phyloP scores from a whole-genome alignment of 208 protist species.

The Angomonas deanei region DNA sequence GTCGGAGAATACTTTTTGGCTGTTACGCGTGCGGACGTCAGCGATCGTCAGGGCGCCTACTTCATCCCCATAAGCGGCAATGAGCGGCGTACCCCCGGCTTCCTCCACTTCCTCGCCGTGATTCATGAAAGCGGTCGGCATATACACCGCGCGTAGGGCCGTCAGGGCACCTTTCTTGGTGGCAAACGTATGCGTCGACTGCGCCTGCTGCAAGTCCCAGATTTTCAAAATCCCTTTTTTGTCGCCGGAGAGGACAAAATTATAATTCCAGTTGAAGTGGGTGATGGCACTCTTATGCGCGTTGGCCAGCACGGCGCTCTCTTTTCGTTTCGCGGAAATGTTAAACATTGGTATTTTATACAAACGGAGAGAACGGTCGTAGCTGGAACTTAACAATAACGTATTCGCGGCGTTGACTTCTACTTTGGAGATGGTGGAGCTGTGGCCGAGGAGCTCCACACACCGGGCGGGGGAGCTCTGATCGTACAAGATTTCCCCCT shows the following conservation, averaged over 20 bases:
- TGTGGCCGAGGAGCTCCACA: conserved; percentile 76
- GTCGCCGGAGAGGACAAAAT: conserved; percentile 70
- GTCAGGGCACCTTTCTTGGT: conserved; percentile 70
- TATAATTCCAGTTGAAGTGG: conserved; percentile 65
- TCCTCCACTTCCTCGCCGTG: conserved; percentile 18
- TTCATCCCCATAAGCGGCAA: conserved; percentile 69
- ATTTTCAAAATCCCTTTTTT: conserved; percentile 62
- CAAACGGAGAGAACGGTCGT: conserved; percentile 76
- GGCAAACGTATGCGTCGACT: conserved; percentile 33
- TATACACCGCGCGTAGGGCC: conserved; percentile 33
- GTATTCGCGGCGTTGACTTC: conserved; percentile 33
- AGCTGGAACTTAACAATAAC: conserved; percentile 64
- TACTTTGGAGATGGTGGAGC: conserved; percentile 72
- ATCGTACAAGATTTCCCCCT: background rate
- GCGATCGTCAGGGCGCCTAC: conserved; percentile 61
- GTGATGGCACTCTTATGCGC: conserved; percentile 68
- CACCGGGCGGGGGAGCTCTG: conserved; percentile 41
- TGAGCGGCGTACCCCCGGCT: background rate
- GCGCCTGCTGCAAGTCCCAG: conserved; percentile 69
- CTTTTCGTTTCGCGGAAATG: conserved; percentile 5
- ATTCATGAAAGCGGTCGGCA: conserved; percentile 5
- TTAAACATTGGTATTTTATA: conserved; percentile 36
- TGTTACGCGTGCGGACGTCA: conserved; percentile 46
- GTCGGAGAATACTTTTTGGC: conserved; percentile 37
- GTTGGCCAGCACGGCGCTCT: conserved; percentile 51